A percentile compares a stretch with the other conserved stretches of the same genome.
phyloP scores from a whole-genome alignment of 2,329 filamentous ascomycete genomes.

The Penicillium decumbens region DNA sequence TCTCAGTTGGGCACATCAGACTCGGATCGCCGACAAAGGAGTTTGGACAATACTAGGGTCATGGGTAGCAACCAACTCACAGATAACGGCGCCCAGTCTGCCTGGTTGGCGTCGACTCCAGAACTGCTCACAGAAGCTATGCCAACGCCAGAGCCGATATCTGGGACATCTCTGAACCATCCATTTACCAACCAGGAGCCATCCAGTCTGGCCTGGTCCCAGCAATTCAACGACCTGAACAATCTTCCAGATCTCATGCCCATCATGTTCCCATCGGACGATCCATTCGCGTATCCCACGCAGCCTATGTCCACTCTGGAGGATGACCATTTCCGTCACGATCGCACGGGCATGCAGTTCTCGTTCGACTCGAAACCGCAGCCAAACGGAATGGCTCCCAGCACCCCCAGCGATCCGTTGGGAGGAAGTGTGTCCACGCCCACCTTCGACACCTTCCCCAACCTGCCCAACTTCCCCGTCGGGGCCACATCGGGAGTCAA shows the following conservation, averaged over 20 bases:
- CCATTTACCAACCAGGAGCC: slow-evolving; percentile 24
- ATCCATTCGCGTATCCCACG: slow-evolving; percentile 49
- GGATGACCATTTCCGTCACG: slow-evolving; percentile 39
- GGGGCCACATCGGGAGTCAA: slow-evolving; percentile 20
- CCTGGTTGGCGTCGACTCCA: slow-evolving; percentile 26
- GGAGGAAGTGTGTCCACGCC: slow-evolving; percentile 21
- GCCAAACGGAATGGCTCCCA: slow-evolving; percentile 15
- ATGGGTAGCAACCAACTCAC: slow-evolving; percentile 13
- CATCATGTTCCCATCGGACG: slow-evolving; percentile 50
- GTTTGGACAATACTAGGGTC: slow-evolving; percentile 29
- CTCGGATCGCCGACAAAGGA: slow-evolving; percentile 25
- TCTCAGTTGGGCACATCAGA: slow-evolving; percentile 25
- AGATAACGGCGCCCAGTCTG: slow-evolving; percentile 21
- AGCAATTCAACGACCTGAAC: slow-evolving; percentile 30
- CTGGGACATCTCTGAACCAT: slow-evolving; percentile 18
- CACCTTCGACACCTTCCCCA: slow-evolving; percentile 27
- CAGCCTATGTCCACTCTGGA: slow-evolving; percentile 48
- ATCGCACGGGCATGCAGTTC: slow-evolving; percentile 15
- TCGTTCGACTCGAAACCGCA: slow-evolving; percentile 25
- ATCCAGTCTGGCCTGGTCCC: slow-evolving; percentile 29
- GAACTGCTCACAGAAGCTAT: slow-evolving; percentile 30
- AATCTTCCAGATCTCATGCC: slow-evolving; percentile 47
- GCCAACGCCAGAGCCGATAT: slow-evolving; percentile 28
- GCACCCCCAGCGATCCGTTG: slow-evolving; percentile 16
- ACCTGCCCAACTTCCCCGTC: slow-evolving; percentile 25